Percentiles rank a stretch among this genome's conserved stretches.
These are phyloP conservation scores for Hysterangium stoloniferum DNA, from an alignment of 768 basidiomycete species.

Conservation along the genomic window DNA sequence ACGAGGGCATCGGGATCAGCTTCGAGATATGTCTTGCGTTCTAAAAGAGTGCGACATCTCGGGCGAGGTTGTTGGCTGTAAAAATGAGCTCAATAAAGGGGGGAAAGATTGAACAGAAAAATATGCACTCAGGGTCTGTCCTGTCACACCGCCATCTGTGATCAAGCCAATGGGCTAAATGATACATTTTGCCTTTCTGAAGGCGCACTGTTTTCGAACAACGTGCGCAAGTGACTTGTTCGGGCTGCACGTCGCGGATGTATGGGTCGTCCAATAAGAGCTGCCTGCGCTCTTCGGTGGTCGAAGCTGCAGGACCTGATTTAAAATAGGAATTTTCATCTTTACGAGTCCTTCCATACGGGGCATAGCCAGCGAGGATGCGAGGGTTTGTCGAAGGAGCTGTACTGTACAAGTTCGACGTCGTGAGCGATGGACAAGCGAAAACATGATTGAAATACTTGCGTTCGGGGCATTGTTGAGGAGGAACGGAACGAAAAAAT, in stretches of 20 bases:
- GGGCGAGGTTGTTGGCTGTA: conserved; percentile 4
- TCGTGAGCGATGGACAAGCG: neutral
- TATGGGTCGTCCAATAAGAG: conserved; percentile 65
- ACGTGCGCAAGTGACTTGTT: conserved; percentile 9
- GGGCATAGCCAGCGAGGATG: conserved; percentile 8
- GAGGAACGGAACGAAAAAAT: neutral
- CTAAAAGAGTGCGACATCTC: conserved; percentile 18
- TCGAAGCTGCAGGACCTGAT: neutral
- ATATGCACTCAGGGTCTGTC: conserved; percentile 25
- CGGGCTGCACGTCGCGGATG: conserved; percentile 67
- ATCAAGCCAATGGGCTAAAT: conserved; percentile 73
- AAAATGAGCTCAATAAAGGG: neutral
- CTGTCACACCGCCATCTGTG: conserved; percentile 11
- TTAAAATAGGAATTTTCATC: neutral
- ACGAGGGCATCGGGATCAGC: conserved; percentile 45
- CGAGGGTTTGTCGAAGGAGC: conserved; percentile 11
- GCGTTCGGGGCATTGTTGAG: conserved; percentile 6
- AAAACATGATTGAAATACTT: neutral
- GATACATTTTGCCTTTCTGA: conserved; percentile 58
- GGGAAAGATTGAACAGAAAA: conserved; percentile 12
- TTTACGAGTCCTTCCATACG: neutral
- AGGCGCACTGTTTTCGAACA: conserved; percentile 10
- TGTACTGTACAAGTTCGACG: neutral
- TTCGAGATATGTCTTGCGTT: conserved; percentile 46
- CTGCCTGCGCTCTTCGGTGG: conserved; percentile 48